These are phyloP conservation scores for Globisporangium apiculatum DNA, from an alignment of 352 stramenopile genomes.

Conservation along the genomic window DNA sequence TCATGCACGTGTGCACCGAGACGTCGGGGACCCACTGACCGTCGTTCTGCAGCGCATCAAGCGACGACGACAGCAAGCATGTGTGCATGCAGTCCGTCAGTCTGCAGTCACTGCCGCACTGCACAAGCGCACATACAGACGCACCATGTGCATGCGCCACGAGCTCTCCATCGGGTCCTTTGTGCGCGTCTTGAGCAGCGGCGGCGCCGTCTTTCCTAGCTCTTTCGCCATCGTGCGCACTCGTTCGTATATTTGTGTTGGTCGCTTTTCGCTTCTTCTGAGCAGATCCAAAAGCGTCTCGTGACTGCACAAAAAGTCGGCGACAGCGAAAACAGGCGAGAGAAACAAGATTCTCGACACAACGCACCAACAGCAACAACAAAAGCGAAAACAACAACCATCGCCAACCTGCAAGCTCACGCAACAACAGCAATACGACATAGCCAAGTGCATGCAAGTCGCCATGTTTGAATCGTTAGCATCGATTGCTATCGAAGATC, in stretches of 20 bases:
- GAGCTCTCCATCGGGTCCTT: constrained; percentile 84
- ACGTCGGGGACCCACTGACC: constrained; percentile 83
- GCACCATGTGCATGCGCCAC: constrained; percentile 82
- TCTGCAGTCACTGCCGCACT: neutral
- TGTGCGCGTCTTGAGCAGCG: constrained; percentile 59
- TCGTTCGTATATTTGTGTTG: constrained; percentile 3
- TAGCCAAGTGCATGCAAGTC: no score
- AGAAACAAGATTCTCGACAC: neutral
- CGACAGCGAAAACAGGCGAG: no score
- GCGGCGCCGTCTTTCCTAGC: constrained; percentile 21
- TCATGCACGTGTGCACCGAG: constrained; percentile 71
- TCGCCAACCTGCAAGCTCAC: no score
- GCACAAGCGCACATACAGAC: neutral
- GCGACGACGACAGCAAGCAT: neutral
- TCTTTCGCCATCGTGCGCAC: constrained; percentile 9
- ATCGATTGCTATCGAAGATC: no score
- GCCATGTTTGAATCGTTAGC: no score
- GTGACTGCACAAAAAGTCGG: no score
- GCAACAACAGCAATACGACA: no score
- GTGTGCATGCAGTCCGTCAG: neutral
- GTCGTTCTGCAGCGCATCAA: constrained; percentile 36
- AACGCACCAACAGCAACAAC: no score
- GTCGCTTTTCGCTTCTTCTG: neutral
- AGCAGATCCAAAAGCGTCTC: no score
- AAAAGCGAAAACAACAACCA: no score